These are phyloP conservation scores for Boletus tomentosulus DNA, from an alignment of 768 basidiomycete species.

Conservation along the genomic window DNA sequence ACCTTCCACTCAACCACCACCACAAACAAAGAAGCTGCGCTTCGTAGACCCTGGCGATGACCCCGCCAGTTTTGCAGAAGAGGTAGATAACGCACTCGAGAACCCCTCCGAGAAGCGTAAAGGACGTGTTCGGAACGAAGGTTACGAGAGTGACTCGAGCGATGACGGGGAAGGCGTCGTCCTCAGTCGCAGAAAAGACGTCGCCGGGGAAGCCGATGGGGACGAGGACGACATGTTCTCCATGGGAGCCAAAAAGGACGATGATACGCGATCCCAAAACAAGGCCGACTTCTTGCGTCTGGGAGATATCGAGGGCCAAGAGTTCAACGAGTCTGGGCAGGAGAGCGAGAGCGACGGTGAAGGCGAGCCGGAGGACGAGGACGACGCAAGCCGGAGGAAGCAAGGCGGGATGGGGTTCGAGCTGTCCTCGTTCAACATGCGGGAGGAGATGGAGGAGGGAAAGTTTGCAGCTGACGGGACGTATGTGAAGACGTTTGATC, in stretches of 20 bases:
- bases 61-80: conserved; percentile 68
- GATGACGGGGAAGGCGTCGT: conserved; percentile 96
- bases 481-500: conserved; percentile 83
- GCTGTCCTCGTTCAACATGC: conserved; percentile 97
- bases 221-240: conserved; percentile 84
- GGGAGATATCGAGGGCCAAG: conserved; percentile 97
- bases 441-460: conserved; percentile 97
- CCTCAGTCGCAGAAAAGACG: conserved; percentile 60
- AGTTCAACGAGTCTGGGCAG: conserved; percentile 48
- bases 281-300: conserved; percentile 76
- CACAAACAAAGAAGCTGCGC: conserved; percentile 63
- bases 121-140: conserved; percentile 76
- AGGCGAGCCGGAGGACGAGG: conserved; percentile 58
- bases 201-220: conserved; percentile 51
- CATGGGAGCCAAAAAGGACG: conserved; percentile 49
- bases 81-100: conserved; percentile 74
- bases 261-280: conserved; percentile 46
- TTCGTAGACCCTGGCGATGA: conserved; percentile 76
- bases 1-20: conserved; percentile 27
- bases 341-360: conserved; percentile 43
- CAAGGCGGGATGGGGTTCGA: conserved; percentile 92
- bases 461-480: conserved; percentile 93
- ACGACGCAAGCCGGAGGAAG: conserved; percentile 68
- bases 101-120: conserved; percentile 56
- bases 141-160: conserved; percentile 92